phyloP scores from a whole-genome alignment of 164 flowering plant species.

The Nelumbo lutea region DNA sequence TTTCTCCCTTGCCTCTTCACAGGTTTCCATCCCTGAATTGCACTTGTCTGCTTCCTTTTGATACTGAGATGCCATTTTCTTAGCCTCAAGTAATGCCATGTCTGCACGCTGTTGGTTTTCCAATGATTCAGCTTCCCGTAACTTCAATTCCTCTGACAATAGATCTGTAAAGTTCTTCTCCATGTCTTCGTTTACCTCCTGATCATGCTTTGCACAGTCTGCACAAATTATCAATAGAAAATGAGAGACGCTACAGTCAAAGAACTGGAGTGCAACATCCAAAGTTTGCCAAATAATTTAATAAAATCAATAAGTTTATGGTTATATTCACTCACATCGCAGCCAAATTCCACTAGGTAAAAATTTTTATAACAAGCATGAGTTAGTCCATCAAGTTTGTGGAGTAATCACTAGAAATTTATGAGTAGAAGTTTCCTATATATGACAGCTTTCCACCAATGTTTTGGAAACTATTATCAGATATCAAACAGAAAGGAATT shows the following conservation, averaged over 20 bases:
- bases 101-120: constrained; percentile 48
- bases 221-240: constrained; percentile 12
- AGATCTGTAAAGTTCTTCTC: constrained; percentile 48
- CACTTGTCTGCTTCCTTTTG: constrained; percentile 51
- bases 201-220: constrained; percentile 71
- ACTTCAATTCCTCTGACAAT: constrained; percentile 45
- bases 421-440: no score
- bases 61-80: constrained; percentile 36
- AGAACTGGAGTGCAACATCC: no score
- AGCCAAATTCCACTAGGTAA: no score
- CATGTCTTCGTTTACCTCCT: constrained; percentile 46
- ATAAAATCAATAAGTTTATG: constrained; percentile 16
- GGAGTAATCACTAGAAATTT: no score
- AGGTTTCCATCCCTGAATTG: constrained; percentile 43
- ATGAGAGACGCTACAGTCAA: constrained; percentile 3
- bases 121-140: constrained; percentile 45
- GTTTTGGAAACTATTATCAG: no score
- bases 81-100: constrained; percentile 40
- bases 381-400: no score
- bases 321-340: neutral
- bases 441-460: no score
- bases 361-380: no score
- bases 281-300: constrained; percentile 4
- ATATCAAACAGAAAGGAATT: no score
- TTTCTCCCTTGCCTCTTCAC: constrained; percentile 43